Base-by-base conservation (phyloP, 768 basidiomycete species). In the Tulasnella sp. region DNA sequence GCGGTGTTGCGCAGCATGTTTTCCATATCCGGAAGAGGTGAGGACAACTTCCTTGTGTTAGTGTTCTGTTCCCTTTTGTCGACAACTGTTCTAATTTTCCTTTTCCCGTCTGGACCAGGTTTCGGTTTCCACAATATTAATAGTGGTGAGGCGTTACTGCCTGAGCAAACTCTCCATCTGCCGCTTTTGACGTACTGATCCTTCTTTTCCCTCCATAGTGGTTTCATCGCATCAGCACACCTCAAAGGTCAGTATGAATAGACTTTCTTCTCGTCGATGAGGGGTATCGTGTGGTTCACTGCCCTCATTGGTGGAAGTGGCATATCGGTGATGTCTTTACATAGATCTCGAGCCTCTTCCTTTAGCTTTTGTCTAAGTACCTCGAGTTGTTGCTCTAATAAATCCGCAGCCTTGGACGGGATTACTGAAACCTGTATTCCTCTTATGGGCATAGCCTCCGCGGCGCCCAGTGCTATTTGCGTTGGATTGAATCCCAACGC, bases 401-500 rank as follows among this genome's bases (percentile, higher is more conserved):
- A 6, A 52, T 77, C 76, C 1, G 76, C 62, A 1, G 58, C 58
- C 40, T 34, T 77, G 8, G 76, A 77, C 27, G 52, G 76, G 39
- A 77, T 68, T 5, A 62, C 42, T 7, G 76, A 24, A 3, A 77
- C 76, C 9, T 62, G 24, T 1, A 31, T 52, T 3, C 76, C 76
- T 68, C 31, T 34, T n/a, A 77, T 71, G 5, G n/a, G 24, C 62
- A 34, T 3, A 1, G 76, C 18, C 1, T 77, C 19, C 2, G 18
- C 34, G 6, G 75, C 40, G 0, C 79, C 75, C 14, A 80, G 24
- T 0, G 31, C 18, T 21, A 80, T 75, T 12, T 44, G 34, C 4
- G 77, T 7, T 2, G 80, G 80, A 40, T 80, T 80, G 39, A 80
- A 80, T 10, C 77, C 80, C 24, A 80, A 2, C 21, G n/a, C 40